Conservation (phyloP, 2,329 filamentous ascomycete genomes). For the Leptographium lundbergii region DNA sequence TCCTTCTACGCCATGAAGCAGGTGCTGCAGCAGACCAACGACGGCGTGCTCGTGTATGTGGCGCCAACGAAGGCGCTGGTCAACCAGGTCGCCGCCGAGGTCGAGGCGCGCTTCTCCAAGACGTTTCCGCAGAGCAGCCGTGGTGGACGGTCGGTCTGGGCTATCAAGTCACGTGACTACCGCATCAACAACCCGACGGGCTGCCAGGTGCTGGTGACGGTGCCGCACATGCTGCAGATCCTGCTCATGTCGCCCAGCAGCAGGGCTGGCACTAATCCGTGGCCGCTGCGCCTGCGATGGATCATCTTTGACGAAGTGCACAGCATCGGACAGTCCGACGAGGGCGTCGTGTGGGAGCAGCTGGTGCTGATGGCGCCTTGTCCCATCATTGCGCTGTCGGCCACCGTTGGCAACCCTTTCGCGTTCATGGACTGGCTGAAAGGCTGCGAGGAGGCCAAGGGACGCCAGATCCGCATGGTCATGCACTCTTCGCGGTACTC, state of each 20-base stretch:
- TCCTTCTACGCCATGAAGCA: slow-evolving; percentile 77
- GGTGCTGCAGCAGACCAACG: slow-evolving; percentile 52
- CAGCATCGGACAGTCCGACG: slow-evolving; percentile 63
- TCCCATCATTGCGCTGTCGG: slow-evolving; percentile 67
- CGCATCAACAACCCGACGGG: slow-evolving; percentile 59
- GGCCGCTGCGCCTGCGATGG: slow-evolving; percentile 55
- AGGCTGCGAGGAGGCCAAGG: slow-evolving; percentile 49
- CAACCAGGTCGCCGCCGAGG: slow-evolving; percentile 71
- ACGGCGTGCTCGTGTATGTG: slow-evolving; percentile 64
- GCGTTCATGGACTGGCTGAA: slow-evolving; percentile 59
- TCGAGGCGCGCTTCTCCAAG: slow-evolving; percentile 64
- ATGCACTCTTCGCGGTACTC: slow-evolving; percentile 59
- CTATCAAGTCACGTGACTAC: slow-evolving; percentile 64
- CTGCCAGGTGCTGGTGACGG: slow-evolving; percentile 65
- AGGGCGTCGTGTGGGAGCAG: slow-evolving; percentile 69
- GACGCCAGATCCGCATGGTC: slow-evolving; percentile 53
- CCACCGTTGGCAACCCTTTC: slow-evolving; percentile 63
- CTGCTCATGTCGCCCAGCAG: slow-evolving; percentile 58
- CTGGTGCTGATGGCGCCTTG: slow-evolving; percentile 61
- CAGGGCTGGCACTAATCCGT: slow-evolving; percentile 31
- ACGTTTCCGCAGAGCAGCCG: slow-evolving; percentile 40
- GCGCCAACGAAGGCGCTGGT: slow-evolving; percentile 73
- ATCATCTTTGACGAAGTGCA: slow-evolving; percentile 80
- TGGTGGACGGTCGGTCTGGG: slow-evolving; percentile 48
- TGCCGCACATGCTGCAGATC: slow-evolving; percentile 67